Conservation (phyloP, 202 grass and related monocot genomes). For the Digitaria exilis region DNA sequence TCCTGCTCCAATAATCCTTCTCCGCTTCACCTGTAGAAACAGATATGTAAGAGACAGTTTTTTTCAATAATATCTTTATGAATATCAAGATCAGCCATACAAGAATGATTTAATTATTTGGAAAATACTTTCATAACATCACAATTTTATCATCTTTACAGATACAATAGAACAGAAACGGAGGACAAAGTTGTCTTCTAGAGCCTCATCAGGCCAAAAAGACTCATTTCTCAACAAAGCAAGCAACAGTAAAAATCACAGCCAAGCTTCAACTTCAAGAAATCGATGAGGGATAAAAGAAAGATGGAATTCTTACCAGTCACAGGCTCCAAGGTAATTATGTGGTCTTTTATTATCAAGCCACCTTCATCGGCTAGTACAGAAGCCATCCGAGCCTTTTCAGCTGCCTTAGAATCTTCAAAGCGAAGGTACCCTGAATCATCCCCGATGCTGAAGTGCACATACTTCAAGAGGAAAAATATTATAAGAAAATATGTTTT, state of each 20-base stretch:
- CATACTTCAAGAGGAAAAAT: conserved; percentile 49
- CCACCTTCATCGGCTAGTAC: conserved; percentile 68
- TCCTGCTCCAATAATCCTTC: conserved; percentile 56
- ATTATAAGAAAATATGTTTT: conserved; percentile 19
- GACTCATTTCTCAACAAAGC: not conserved
- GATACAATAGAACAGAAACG: not conserved
- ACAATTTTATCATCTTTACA: not conserved
- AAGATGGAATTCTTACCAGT: conserved; percentile 43
- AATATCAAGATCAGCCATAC: not conserved
- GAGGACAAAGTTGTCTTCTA: not conserved
- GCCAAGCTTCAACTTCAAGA: conserved; percentile 9
- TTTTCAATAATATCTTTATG: not conserved
- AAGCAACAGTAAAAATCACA: not conserved
- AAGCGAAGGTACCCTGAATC: conserved; percentile 67
- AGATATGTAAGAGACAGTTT: not conserved
- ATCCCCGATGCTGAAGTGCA: conserved; percentile 75
- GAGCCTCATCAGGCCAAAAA: not conserved
- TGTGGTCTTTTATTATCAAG: conserved; percentile 63
- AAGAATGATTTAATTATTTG: not conserved
- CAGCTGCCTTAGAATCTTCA: conserved; percentile 67
- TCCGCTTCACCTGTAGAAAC: conserved; percentile 57
- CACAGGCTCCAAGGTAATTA: conserved; percentile 66
- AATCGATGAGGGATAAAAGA: not conserved
- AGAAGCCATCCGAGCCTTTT: conserved; percentile 56
- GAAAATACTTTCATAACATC: not conserved